These are phyloP conservation scores for Aureobasidium sp. DNA, from an alignment of 2,329 filamentous ascomycete genomes.

Conservation along the genomic window DNA sequence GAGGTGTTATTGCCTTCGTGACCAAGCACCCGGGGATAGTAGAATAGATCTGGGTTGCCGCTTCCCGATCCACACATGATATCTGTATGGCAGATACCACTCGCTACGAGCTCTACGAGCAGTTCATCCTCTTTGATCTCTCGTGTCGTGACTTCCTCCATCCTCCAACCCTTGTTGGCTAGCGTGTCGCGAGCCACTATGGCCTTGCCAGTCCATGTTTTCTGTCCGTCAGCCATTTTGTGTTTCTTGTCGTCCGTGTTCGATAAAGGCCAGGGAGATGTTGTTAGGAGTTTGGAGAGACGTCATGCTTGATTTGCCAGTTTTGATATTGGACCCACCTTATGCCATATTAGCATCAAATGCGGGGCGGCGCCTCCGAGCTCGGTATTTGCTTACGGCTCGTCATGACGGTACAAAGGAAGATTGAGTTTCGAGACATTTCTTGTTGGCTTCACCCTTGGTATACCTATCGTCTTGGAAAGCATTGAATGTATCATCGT, in stretches of 20 bases:
- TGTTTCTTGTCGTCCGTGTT: conserved; percentile 15
- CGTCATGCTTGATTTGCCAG: conserved; percentile 10
- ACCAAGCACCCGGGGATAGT: conserved; percentile 42
- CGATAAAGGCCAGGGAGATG: conserved; percentile 20
- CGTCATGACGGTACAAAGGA: not conserved
- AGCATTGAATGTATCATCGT: no score
- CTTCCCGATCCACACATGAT: conserved; percentile 36
- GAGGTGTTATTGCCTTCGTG: conserved; percentile 39
- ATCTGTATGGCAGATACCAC: conserved; percentile 47
- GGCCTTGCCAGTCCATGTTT: conserved; percentile 23
- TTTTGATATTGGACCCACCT: not conserved
- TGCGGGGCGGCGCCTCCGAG: not conserved
- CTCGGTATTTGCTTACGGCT: not conserved
- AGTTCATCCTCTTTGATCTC: conserved; percentile 39
- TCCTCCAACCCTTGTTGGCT: conserved; percentile 31
- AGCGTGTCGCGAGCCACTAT: conserved; percentile 32
- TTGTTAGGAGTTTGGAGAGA: conserved; percentile 20
- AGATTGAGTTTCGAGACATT: not conserved
- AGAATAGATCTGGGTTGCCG: conserved; percentile 27
- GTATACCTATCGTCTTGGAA: not conserved
- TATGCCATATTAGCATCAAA: not conserved
- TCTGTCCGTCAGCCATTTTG: not conserved
- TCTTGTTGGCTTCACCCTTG: not conserved
- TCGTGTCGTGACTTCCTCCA: conserved; percentile 30
- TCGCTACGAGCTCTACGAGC: conserved; percentile 44